Evolutionary conservation across 2,329 filamentous ascomycete species (phyloP), one percentile per base, ranked within the genome.

Genomic region (Phyllosticta paracitricarpa): DNA sequence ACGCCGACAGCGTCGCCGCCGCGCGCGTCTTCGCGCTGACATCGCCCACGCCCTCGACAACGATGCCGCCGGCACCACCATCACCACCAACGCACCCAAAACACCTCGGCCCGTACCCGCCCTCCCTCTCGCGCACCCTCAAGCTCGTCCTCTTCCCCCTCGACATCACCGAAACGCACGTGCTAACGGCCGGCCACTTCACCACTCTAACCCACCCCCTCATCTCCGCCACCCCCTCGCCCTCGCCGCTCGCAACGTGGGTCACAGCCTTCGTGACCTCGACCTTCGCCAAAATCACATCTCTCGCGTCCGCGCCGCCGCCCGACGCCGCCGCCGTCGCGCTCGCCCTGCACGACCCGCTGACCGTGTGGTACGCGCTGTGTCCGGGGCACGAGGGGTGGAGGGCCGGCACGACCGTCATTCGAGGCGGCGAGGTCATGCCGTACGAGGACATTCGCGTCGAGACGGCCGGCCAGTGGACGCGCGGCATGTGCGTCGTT

Each of bases 401-500:
- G 60, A 17, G 17, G 51, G n/a, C 30, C 12, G 19, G 51, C 52
- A 17, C 56, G 33, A 2, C 19, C 24, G 14, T 24, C 35, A 8
- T 19, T 56, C 3, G 28, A 12, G 14, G 19, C 19, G 52, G 35
- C 7, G 64, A 70, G 25, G 70, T 77, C 58, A 69, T 67, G 19
- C 65, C 68, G n/a, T 70, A 69, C 0, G 88, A 96, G 73, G 94
- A 99, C 72, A 87, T 99, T 61, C 83, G 94, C 22, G 80, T 99
- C 51, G 94, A 99, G 76, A 95, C 91, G 0, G 78, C 83, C 2
- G 94, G 93, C 1, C 94, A 97, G 77, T 99, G 94, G 94, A 96
- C 92, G 54, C 81, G 90, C 61, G 93, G 94, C 1, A 92, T 94
- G 86, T 92, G 91, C 70, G 81, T 97, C 33, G 79, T 91, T 51